phyloP scores from a whole-genome alignment of 495 filamentous ascomycete genomes.

The Penicillium angulare region DNA sequence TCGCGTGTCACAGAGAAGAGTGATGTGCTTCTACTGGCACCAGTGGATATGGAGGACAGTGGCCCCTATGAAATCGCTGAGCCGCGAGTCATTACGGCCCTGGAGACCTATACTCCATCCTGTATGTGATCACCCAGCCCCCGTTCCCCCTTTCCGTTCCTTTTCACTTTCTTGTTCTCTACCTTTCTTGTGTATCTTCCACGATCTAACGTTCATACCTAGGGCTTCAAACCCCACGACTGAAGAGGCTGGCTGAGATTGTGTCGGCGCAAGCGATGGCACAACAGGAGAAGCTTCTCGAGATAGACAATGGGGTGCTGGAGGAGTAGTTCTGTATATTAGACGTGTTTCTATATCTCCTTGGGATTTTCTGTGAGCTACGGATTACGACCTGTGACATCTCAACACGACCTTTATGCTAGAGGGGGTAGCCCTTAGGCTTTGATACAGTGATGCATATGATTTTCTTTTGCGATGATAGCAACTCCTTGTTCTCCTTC shows the following conservation, averaged over 20 bases:
- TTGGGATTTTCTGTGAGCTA: constrained; percentile 27
- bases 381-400: constrained; percentile 31
- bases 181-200: background rate
- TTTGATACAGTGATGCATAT: constrained; percentile 30
- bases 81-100: constrained; percentile 87
- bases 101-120: constrained; percentile 97
- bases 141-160: background rate
- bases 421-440: too few relatives aligned
- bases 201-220: constrained; percentile 14
- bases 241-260: constrained; percentile 95
- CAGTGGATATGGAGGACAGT: constrained; percentile 98
- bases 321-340: constrained; percentile 37
- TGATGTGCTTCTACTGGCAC: constrained; percentile 85
- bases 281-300: constrained; percentile 84
- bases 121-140: constrained; percentile 63
- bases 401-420: constrained; percentile 18
- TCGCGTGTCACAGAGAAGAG: constrained; percentile 98
- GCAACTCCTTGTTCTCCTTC: too few relatives aligned
- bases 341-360: constrained; percentile 16
- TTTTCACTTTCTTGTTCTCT: background rate
- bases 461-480: constrained; percentile 13
- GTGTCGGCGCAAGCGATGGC: constrained; percentile 93
- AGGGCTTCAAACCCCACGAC: constrained; percentile 92
- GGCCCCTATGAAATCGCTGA: constrained; percentile 99
- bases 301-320: constrained; percentile 46